Evolutionary conservation across 257 asterid species (phyloP), one percentile per base, ranked within the genome.

Genomic region (Solanum chilense): DNA sequence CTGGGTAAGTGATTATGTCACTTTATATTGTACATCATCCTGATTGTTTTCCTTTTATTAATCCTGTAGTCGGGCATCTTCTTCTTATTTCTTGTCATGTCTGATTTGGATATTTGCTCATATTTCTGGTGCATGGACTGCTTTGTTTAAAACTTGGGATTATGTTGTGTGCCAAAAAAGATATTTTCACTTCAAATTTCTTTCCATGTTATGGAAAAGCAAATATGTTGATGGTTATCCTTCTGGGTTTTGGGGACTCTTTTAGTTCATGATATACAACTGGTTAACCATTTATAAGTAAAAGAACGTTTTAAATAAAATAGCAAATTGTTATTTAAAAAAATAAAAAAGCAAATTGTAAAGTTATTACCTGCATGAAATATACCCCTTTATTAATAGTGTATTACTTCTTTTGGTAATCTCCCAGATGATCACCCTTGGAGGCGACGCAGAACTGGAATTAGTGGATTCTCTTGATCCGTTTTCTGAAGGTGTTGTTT

Each of bases 391-490:
- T 20, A 73, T 73, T 73, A 73, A 37, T 73, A 20, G 52, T 39
- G 31, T 74, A 21, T 39, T 74, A 39, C 52, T 5, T 74, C 12
- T 74, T 74, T 74, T 21, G 18, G 82, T 74, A 14, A 74, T 74
- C 82, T 74, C 82, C 64, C 92, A 97, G 99, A 97, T 97, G 99
- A 97, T 95, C 88, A 97, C 99, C 47, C 96, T 97, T 81, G 99
- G 99, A 88, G 99, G 99, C 35, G 99, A 97, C 86, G 99, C 99
- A 35, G 99, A 97, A 86, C 97, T 97, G 15, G 99, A 97, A 92
- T 86, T 97, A 80, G 97, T 97, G 12, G 99, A 97, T 91, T 97
- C 99, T 64, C 91, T 97, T 90, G 99, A 97, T 93, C 99, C 99
- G 41, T 97, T 97, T 87, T 97, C 99, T 23, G 99, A 97, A 91